Evolutionary conservation across 2,329 filamentous ascomycete genomes (phyloP).

Genomic region (Sporothrix dimorphospora): DNA sequence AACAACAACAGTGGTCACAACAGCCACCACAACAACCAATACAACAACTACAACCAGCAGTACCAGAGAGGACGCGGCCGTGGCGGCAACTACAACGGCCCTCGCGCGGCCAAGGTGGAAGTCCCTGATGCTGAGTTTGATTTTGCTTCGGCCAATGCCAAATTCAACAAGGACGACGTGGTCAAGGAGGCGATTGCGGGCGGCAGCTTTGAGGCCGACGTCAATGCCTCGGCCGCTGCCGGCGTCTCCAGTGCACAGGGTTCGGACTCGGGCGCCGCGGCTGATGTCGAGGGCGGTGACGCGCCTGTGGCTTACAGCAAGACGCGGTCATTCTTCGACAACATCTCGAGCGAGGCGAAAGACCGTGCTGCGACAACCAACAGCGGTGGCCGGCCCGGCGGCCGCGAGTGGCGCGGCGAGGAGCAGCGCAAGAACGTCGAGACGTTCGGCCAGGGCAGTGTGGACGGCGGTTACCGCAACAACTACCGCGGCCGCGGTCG

Average conservation of each 20-base stretch:
- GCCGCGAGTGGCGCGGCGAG: constrained; percentile 86
- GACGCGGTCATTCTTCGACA: constrained; percentile 91
- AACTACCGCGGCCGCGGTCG: constrained; percentile 79
- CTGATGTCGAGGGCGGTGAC: constrained; percentile 27
- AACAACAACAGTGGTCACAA: not conserved
- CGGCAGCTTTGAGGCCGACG: constrained; percentile 45
- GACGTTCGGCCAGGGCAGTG: constrained; percentile 95
- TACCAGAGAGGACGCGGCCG: constrained; percentile 46
- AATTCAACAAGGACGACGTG: constrained; percentile 84
- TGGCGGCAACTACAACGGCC: constrained; percentile 50
- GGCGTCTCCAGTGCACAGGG: constrained; percentile 35
- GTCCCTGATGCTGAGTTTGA: constrained; percentile 92
- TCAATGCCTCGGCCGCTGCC: constrained; percentile 38
- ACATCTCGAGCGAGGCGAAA: constrained; percentile 92
- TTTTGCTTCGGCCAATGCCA: constrained; percentile 82
- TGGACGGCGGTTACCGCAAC: constrained; percentile 77
- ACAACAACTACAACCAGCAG: constrained; percentile 14
- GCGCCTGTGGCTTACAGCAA: constrained; percentile 76
- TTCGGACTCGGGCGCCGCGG: constrained; percentile 22
- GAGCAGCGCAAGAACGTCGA: constrained; percentile 96
- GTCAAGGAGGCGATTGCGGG: constrained; percentile 82
- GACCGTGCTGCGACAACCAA: constrained; percentile 74
- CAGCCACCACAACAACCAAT: not conserved
- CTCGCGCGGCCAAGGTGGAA: constrained; percentile 70
- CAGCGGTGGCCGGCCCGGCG: constrained; percentile 66